Evolutionary conservation across 768 basidiomycete genomes (phyloP).

Genomic region (Suillus brevipes): DNA sequence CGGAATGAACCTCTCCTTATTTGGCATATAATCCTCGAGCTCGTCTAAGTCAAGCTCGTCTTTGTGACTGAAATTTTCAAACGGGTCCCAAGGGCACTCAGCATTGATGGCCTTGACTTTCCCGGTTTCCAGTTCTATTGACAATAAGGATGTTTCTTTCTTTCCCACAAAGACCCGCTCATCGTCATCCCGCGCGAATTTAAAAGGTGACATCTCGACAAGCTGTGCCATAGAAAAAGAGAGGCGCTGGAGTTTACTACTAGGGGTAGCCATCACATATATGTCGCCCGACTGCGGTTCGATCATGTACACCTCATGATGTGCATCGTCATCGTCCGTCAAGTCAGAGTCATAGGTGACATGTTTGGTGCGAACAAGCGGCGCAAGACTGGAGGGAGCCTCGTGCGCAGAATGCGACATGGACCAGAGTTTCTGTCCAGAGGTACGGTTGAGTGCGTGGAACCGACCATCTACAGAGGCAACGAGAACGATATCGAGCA

Average conservation of each 20-base stretch:
- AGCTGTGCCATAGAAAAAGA: slow-evolving; percentile 91
- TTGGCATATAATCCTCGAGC: slow-evolving; percentile 50
- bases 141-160: slow-evolving; percentile 82
- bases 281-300: slow-evolving; percentile 95
- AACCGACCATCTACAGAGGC: slow-evolving; percentile 94
- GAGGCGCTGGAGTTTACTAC: slow-evolving; percentile 77
- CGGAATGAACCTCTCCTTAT: slow-evolving; percentile 26
- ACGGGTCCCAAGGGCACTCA: slow-evolving; percentile 77
- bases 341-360: slow-evolving; percentile 56
- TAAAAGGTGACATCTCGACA: slow-evolving; percentile 84
- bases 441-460: slow-evolving; percentile 88
- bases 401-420: slow-evolving; percentile 62
- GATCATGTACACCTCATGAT: slow-evolving; percentile 84
- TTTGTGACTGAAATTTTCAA: slow-evolving; percentile 49
- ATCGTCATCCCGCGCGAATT: slow-evolving; percentile 58
- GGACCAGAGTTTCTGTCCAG: slow-evolving; percentile 85
- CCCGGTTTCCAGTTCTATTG: slow-evolving; percentile 79
- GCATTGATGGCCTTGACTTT: slow-evolving; percentile 73
- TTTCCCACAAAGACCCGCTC: slow-evolving; percentile 82
- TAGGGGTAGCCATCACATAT: slow-evolving; percentile 75
- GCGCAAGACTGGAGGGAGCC: slow-evolving; percentile 58
- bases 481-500: slow-evolving; percentile 83
- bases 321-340: slow-evolving; percentile 49
- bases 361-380: slow-evolving; percentile 75
- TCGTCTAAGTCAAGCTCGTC: slow-evolving; percentile 57